Evolutionary conservation across 768 basidiomycete species (phyloP), one percentile per base, ranked within the genome.

Genomic region (Leccinum variicolor): DNA sequence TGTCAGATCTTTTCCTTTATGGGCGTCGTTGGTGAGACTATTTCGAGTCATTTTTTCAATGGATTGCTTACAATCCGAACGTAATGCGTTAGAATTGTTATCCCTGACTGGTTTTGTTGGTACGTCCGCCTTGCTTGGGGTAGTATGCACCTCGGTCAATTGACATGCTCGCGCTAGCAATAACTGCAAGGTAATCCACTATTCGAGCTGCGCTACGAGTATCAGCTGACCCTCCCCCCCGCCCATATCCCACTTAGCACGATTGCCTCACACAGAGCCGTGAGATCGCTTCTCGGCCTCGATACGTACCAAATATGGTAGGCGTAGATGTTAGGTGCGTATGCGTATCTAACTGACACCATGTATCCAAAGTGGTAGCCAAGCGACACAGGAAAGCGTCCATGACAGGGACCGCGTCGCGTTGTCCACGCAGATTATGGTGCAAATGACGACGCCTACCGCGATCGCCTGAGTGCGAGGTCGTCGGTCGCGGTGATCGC

Each of bases 281-380:
- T 66, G 34, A 64, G 57, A 5, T 59, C 53, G 19, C 66, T 68
- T 33, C 60, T 66, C 15, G 53, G 47, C 2, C 19, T 62, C 46
- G 54, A 17, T 31, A 1, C 46, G 8, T 10, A 41, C 10, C 6
- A 21, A 28, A 6, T 43, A 21, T 55, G 48, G 62, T 66, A 15
- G 15, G 2, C 8, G 14, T 15, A 9, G 21, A 4, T 1, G 43
- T 46, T 31, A 25, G 29, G 23, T 41, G n/a, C 5, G 6, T 10
- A 96, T 3, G 6, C 36, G 17, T 39, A 39, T 17, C 17, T 39
- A 17, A 39, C 36, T 39, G 36, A 39, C 17, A 7, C 36, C 17
- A 39, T n/a, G 17, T 39, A 17, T 39, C 8, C 36, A 39, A 39
- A 39, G 36, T 39, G 17, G n/a, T 17, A 39, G 36, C 17, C 36